Percentiles rank a stretch among this genome's conserved stretches.
Conservation (phyloP, 768 basidiomycete genomes). For the Russula dissimulans region DNA sequence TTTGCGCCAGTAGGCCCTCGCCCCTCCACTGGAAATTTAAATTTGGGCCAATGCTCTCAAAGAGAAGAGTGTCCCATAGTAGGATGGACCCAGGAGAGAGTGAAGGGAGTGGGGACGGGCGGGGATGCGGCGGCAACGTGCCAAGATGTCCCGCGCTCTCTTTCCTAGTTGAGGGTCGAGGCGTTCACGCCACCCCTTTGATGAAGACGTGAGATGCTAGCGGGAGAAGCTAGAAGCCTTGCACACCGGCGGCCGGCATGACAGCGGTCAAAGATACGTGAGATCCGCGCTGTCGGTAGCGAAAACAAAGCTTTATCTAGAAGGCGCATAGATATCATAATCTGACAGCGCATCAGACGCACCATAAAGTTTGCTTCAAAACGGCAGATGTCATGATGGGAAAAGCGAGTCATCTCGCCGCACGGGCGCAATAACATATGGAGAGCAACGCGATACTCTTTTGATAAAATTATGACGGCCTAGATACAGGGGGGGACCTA, state of each 20-base stretch:
- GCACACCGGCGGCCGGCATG: not conserved
- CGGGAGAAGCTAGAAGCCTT: conserved; percentile 2
- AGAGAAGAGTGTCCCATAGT: not conserved
- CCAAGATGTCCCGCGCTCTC: not conserved
- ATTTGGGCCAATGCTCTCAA: not conserved
- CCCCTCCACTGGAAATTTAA: not conserved
- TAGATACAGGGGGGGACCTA: conserved; percentile 17
- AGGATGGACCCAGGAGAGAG: not conserved
- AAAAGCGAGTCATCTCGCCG: not conserved
- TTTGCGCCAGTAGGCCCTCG: not conserved
- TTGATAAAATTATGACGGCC: conserved; percentile 15
- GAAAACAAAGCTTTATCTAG: conserved; percentile 6
- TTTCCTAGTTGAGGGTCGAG: not conserved
- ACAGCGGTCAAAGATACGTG: conserved; percentile 6
- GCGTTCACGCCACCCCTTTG: not conserved
- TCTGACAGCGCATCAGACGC: conserved; percentile 6
- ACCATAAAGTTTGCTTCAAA: conserved; percentile 1
- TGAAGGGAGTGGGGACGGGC: not conserved
- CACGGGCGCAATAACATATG: not conserved
- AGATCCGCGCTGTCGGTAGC: conserved; percentile 6
- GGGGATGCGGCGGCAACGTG: not conserved
- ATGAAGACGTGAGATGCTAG: not conserved
- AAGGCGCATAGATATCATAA: conserved; percentile 4
- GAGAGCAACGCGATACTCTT: not conserved
- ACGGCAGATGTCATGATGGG: conserved; percentile 13